Conservation (phyloP, 2,329 filamentous ascomycete species). For the Truncatella angustata region DNA sequence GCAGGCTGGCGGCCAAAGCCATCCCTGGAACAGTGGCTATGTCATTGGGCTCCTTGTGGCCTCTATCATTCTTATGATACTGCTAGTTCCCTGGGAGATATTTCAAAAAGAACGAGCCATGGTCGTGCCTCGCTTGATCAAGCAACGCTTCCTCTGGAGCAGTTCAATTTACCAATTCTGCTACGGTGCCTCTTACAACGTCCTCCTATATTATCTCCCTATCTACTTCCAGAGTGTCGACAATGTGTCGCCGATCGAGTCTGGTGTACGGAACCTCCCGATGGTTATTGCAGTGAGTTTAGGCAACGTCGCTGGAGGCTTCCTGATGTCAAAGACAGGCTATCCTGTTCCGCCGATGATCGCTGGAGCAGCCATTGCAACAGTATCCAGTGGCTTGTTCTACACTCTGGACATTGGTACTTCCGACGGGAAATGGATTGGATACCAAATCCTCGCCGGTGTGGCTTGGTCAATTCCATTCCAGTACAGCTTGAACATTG, state of each 20-base stretch:
- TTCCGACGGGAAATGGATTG: slow-evolving; percentile 28
- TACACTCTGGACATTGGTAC: slow-evolving; percentile 38
- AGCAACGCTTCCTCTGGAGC: slow-evolving; percentile 35
- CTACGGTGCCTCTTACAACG: slow-evolving; percentile 34
- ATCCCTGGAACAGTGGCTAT: slow-evolving; percentile 38
- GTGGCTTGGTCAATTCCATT: not conserved
- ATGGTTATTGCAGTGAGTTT: slow-evolving; percentile 39
- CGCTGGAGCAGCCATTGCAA: slow-evolving; percentile 32
- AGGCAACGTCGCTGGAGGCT: slow-evolving; percentile 37
- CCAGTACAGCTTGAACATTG: not conserved
- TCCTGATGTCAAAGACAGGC: slow-evolving; percentile 34
- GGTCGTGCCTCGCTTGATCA: slow-evolving; percentile 38
- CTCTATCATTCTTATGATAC: slow-evolving; percentile 35
- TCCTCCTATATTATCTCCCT: slow-evolving; percentile 44
- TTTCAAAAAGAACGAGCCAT: slow-evolving; percentile 35
- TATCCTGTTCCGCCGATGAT: slow-evolving; percentile 45
- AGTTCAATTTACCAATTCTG: slow-evolving; percentile 31
- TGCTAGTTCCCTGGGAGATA: slow-evolving; percentile 38
- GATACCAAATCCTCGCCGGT: slow-evolving; percentile 43
- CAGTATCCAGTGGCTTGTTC: slow-evolving; percentile 40
- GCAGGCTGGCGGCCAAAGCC: slow-evolving; percentile 32
- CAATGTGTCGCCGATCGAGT: slow-evolving; percentile 35
- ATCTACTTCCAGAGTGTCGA: slow-evolving; percentile 50
- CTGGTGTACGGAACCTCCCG: slow-evolving; percentile 42
- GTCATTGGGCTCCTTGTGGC: slow-evolving; percentile 43